A percentile compares a stretch with the other conserved stretches of the same genome.
Conservation (phyloP, 306 rosid genomes). For the Prosopis cineraria region DNA sequence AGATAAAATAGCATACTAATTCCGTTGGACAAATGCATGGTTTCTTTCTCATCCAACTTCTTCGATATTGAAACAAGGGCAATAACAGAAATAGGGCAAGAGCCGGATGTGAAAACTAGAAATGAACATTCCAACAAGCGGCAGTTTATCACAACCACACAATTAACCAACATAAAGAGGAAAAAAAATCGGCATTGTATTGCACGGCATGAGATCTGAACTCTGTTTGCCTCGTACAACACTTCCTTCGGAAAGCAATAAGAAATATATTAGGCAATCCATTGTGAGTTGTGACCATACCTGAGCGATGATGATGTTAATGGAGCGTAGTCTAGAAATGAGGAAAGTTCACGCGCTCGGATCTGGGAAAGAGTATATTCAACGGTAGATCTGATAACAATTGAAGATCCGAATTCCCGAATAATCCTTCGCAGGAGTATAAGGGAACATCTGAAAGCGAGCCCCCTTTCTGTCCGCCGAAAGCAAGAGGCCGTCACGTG, state of each 20-base stretch:
- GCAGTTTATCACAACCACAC: background rate
- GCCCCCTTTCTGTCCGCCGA: background rate
- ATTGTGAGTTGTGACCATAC: background rate
- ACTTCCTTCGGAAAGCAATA: background rate
- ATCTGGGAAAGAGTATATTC: background rate
- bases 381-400: background rate
- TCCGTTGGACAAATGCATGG: slow-evolving; percentile 7
- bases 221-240: background rate
- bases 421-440: background rate
- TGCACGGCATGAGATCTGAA: slow-evolving; percentile 12
- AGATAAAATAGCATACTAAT: slow-evolving; percentile 11
- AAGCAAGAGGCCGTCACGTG: background rate
- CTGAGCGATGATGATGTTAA: background rate
- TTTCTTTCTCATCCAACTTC: slow-evolving; percentile 20
- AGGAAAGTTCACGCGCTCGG: background rate
- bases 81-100: background rate
- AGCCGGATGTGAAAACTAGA: no score
- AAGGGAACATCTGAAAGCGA: background rate
- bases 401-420: slow-evolving; percentile 15
- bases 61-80: background rate
- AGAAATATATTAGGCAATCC: background rate
- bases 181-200: background rate
- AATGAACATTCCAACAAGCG: background rate
- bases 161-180: background rate
- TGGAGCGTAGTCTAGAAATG: background rate